Conservation (phyloP, 73 alveolate genomes). For the Diophrys appendiculata region DNA sequence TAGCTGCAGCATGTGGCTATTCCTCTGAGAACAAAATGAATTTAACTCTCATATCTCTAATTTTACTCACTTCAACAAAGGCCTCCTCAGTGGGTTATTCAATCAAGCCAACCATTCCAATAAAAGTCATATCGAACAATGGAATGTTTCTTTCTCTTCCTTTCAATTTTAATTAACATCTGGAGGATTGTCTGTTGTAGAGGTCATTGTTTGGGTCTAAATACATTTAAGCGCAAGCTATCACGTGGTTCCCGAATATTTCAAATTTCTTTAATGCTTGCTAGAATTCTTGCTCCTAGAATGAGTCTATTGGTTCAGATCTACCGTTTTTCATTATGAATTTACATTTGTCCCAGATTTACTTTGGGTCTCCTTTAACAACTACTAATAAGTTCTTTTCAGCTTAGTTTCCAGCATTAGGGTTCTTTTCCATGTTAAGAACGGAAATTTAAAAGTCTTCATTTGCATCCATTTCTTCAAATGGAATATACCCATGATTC, state of each 20-base stretch:
- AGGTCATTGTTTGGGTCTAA: not conserved
- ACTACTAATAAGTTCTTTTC: conserved; percentile 53
- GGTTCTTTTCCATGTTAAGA: conserved; percentile 22
- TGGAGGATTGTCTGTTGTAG: conserved; percentile 6
- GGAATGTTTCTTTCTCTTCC: not conserved
- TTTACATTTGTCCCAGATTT: conserved; percentile 77
- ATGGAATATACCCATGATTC: not conserved
- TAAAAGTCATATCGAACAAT: not conserved
- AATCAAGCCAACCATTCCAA: not conserved
- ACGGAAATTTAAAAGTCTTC: not conserved
- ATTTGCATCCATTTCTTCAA: not conserved
- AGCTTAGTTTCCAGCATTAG: not conserved
- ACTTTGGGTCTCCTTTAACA: conserved; percentile 98
- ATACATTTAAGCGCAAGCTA: not conserved
- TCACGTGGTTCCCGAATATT: not conserved
- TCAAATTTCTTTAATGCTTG: not conserved
- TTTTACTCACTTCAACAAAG: not conserved
- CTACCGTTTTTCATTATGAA: conserved; percentile 5
- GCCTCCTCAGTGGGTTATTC: not conserved
- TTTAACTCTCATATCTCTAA: not conserved
- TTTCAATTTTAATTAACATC: not conserved
- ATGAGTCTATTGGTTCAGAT: not conserved
- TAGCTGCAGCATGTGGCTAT: not conserved
- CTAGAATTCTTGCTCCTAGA: not conserved
- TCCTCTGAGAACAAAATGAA: not conserved